phyloP scores from a whole-genome alignment of 2,329 filamentous ascomycete species.

The Pestalotiopsis sp. region DNA sequence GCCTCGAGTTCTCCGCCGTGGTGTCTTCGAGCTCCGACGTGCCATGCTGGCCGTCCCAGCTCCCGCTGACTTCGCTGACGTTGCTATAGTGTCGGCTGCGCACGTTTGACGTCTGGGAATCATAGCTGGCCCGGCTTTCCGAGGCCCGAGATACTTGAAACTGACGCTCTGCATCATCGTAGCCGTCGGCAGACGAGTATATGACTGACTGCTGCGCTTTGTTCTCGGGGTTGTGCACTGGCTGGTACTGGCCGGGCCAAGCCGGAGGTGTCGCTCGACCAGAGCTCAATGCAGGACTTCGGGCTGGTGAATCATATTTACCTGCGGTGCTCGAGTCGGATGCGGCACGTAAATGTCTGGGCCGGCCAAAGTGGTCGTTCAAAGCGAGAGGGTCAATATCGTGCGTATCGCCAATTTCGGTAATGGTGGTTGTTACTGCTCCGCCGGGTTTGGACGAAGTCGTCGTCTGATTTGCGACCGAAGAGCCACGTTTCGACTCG shows the following conservation, averaged over 20 bases:
- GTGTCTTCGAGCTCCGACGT: constrained; percentile 41
- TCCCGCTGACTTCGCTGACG: constrained; percentile 45
- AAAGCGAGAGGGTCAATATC: constrained; percentile 43
- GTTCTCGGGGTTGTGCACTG: constrained; percentile 20
- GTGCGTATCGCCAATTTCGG: constrained; percentile 41
- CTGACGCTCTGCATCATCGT: constrained; percentile 25
- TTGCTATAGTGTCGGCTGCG: constrained; percentile 47
- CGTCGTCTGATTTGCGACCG: constrained; percentile 33
- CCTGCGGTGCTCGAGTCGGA: constrained; percentile 23
- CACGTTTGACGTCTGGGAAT: constrained; percentile 39
- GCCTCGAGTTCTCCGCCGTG: constrained; percentile 38
- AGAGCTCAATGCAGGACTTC: constrained; percentile 23
- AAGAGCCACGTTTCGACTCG: constrained; percentile 37
- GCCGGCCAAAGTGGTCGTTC: constrained; percentile 10
- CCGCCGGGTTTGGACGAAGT: constrained; percentile 41
- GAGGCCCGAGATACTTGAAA: constrained; percentile 21
- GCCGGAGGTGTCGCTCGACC: constrained; percentile 25
- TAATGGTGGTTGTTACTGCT: constrained; percentile 38
- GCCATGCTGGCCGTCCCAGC: constrained; percentile 29
- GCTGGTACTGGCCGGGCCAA: constrained; percentile 23
- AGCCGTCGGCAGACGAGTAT: constrained; percentile 27
- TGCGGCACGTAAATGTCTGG: constrained; percentile 19
- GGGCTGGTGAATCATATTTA: constrained; percentile 20
- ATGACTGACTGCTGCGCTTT: constrained; percentile 31
- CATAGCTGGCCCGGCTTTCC: constrained; percentile 32